These are phyloP conservation scores for Aureobasidium sp. DNA, from an alignment of 2,329 filamentous ascomycete species.

Conservation along the genomic window DNA sequence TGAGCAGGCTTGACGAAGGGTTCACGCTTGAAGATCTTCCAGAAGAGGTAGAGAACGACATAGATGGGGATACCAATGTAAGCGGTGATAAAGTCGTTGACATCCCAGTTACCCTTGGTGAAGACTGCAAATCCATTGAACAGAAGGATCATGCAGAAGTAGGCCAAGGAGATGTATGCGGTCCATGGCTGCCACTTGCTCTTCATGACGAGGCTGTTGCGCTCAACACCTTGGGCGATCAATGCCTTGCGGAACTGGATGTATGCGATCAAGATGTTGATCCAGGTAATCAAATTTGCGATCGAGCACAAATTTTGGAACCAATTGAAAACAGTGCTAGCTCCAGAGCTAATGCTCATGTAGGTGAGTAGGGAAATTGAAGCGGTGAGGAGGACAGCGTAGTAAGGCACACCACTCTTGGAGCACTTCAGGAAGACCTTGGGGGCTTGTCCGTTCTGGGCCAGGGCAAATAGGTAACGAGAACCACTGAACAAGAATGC, in stretches of 20 bases:
- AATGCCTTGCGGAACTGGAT: slow-evolving; percentile 26
- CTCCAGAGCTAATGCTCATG: slow-evolving; percentile 36
- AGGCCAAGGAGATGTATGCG: slow-evolving; percentile 53
- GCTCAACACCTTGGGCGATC: slow-evolving; percentile 24
- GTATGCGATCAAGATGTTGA: slow-evolving; percentile 24
- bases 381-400: slow-evolving; percentile 32
- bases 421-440: slow-evolving; percentile 41
- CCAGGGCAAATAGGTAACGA: slow-evolving; percentile 44
- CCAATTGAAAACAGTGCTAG: slow-evolving; percentile 28
- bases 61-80: slow-evolving; percentile 27
- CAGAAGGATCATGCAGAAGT: slow-evolving; percentile 56
- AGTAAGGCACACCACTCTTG: slow-evolving; percentile 37
- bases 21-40: slow-evolving; percentile 61
- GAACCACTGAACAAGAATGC: slow-evolving; percentile 53
- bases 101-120: slow-evolving; percentile 34
- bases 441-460: slow-evolving; percentile 47
- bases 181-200: slow-evolving; percentile 43
- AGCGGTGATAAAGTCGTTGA: slow-evolving; percentile 44
- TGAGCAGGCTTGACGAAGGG: slow-evolving; percentile 37
- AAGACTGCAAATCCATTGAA: slow-evolving; percentile 61
- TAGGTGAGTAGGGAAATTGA: slow-evolving; percentile 52
- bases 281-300: slow-evolving; percentile 28
- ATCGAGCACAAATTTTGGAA: slow-evolving; percentile 32
- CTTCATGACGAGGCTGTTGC: slow-evolving; percentile 41
- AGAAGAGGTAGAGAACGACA: slow-evolving; percentile 47